Evolutionary conservation across 2,329 filamentous ascomycete genomes (phyloP), one percentile per base, ranked within the genome.

Genomic region (Chaetomium sp.): DNA sequence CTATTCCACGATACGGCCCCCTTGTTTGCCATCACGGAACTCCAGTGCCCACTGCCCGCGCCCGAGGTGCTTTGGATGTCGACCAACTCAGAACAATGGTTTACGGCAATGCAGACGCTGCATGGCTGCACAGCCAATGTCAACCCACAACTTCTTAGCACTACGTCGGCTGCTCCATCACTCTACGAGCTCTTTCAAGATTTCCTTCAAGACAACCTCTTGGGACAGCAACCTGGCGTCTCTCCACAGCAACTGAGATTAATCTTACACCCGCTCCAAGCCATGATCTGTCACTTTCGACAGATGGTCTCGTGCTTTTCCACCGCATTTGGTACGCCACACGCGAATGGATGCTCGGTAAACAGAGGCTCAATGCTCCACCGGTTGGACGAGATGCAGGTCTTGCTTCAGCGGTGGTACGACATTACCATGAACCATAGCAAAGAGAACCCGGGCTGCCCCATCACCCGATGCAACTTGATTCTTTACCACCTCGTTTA

Each of bases 401-500:
- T 79, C 0, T 76, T 90, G 29, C 78, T 91, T 7, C 82, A 86
- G 67, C 84, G 84, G 63, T 92, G 89, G 89, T 88, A 88, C 74
- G 82, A 86, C 65, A 78, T 91, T n/a, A 85, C 85, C 45, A 81
- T 85, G 65, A 75, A 78, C 12, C 82, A 86, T 72, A 76, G 80
- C 70, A 84, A 85, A 71, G 75, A 78, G n/a, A 82, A 87, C 70
- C 81, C 83, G 1, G 75, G 78, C 56, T 90, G 87, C 68, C 76
- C 83, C 19, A 80, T 87, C 68, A 89, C 85, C 72, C 83, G 84
- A 70, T 87, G 85, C 68, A 90, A 88, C 71, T 76, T 91, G 50
- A 83, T 89, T 51, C 82, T 91, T 66, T 91, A 89, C 74, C 89
- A 92, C 70, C 81, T 91, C 50, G 87, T 91, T 72, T 87, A 84